These are phyloP conservation scores for Marchantia polymorpha DNA, from an alignment of 225 moss, liverwort and hornwort species.

Conservation along the genomic window DNA sequence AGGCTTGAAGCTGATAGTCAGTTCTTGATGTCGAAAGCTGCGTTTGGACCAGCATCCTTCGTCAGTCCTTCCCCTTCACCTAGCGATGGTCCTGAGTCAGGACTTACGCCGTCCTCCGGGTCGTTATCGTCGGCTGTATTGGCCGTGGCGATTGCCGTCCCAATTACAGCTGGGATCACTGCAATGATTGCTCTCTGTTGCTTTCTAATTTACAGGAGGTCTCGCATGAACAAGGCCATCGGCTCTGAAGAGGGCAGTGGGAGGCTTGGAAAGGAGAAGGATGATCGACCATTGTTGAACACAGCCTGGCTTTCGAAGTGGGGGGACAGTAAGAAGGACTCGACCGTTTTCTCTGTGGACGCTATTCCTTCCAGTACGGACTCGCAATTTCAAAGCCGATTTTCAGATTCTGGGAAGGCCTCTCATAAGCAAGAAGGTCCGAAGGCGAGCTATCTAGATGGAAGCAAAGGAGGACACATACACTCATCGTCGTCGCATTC, in stretches of 20 bases:
- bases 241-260: conserved; percentile 22
- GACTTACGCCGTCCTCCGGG: neutral
- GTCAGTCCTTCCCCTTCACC: conserved; percentile 15
- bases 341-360: conserved; percentile 44
- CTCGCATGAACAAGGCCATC: neutral
- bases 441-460: conserved; percentile 3
- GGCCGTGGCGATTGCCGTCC: conserved; percentile 43
- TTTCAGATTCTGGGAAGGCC: neutral
- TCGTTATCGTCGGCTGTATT: conserved; percentile 15
- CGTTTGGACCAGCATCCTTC: neutral
- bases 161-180: conserved; percentile 40
- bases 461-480: conserved; percentile 18
- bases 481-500: conserved; percentile 20
- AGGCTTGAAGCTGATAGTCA: neutral
- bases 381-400: conserved; percentile 7
- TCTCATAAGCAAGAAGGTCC: neutral
- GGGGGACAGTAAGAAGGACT: conserved; percentile 44
- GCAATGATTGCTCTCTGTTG: conserved; percentile 32
- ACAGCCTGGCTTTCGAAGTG: conserved; percentile 36
- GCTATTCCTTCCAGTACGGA: conserved; percentile 31
- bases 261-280: conserved; percentile 35
- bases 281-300: conserved; percentile 40
- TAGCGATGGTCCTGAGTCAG: neutral
- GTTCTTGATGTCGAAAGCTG: neutral
- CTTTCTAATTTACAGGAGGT: conserved; percentile 31